Conservation (phyloP, 225 moss, liverwort and hornwort genomes). For the Bryum argenteum region DNA sequence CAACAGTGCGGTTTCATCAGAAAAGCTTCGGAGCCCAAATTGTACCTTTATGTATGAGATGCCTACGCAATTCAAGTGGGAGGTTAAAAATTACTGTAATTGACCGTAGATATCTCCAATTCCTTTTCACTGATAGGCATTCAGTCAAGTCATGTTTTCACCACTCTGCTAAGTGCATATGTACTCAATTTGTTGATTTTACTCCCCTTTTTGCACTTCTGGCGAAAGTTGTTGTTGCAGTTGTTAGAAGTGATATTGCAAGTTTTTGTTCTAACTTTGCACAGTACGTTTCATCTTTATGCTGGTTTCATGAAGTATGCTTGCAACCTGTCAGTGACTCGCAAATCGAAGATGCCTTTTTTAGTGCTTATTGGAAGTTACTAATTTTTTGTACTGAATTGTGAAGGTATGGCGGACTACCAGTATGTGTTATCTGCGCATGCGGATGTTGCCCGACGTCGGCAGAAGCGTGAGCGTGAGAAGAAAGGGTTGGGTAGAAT, state of each 20-base stretch:
- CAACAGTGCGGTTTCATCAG: not conserved
- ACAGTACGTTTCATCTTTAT: slow-evolving; percentile 8
- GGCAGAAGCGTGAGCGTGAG: slow-evolving; percentile 72
- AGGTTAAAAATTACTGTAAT: not conserved
- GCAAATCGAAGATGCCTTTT: slow-evolving; percentile 22
- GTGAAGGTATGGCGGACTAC: slow-evolving; percentile 96
- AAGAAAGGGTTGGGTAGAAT: slow-evolving; percentile 50
- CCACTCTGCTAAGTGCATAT: not conserved
- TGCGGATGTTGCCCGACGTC: slow-evolving; percentile 64
- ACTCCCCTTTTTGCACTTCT: not conserved
- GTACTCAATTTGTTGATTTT: not conserved
- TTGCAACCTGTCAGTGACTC: slow-evolving; percentile 17
- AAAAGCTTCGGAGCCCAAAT: not conserved
- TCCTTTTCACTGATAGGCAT: not conserved
- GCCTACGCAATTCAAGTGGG: not conserved
- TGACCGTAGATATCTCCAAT: not conserved
- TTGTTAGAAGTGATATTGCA: slow-evolving; percentile 4
- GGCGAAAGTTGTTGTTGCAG: slow-evolving; percentile 2
- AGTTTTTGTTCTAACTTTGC: not conserved
- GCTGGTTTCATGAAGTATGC: slow-evolving; percentile 8
- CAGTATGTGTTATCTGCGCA: slow-evolving; percentile 90
- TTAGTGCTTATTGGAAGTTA: slow-evolving; percentile 8
- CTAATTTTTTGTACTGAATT: slow-evolving; percentile 23
- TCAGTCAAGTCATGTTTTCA: not conserved
- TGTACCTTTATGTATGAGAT: not conserved